phyloP scores from a whole-genome alignment of 2,329 filamentous ascomycete species.

The Alternaria postmessia region DNA sequence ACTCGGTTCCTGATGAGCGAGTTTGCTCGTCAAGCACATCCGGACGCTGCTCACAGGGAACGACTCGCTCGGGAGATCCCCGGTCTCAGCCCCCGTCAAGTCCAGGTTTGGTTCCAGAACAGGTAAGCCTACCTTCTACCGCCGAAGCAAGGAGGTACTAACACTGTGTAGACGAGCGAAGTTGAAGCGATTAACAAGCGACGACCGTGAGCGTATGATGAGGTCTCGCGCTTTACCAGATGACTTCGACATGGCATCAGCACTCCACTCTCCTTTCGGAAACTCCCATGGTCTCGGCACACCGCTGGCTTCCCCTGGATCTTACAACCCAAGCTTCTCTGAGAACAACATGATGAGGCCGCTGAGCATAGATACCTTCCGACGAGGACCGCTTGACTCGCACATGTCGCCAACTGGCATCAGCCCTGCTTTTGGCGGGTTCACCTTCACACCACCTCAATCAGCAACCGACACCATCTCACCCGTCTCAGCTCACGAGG shows the following conservation, averaged over 20 bases:
- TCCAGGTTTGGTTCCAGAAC: slow-evolving; percentile 99
- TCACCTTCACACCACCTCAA: slow-evolving; percentile 68
- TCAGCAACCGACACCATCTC: slow-evolving; percentile 59
- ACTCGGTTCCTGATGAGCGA: slow-evolving; percentile 98
- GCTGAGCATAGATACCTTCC: slow-evolving; percentile 72
- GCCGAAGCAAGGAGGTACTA: slow-evolving; percentile 16
- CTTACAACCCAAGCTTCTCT: slow-evolving; percentile 51
- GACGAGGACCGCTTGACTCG: slow-evolving; percentile 69
- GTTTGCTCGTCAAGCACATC: slow-evolving; percentile 92
- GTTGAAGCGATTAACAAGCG: slow-evolving; percentile 67
- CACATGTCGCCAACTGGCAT: slow-evolving; percentile 73
- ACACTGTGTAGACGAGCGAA: slow-evolving; percentile 62
- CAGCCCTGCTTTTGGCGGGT: slow-evolving; percentile 71
- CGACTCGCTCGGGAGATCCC: slow-evolving; percentile 89
- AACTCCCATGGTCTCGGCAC: slow-evolving; percentile 56
- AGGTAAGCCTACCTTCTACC: slow-evolving; percentile 65
- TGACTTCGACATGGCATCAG: slow-evolving; percentile 67
- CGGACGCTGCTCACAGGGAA: slow-evolving; percentile 89
- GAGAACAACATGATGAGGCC: slow-evolving; percentile 71
- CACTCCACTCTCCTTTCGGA: slow-evolving; percentile 64
- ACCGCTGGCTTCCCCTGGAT: slow-evolving; percentile 57
- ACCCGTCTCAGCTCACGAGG: slow-evolving; percentile 54
- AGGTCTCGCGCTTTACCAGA: slow-evolving; percentile 67
- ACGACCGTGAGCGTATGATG: slow-evolving; percentile 69
- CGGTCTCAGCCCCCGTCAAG: slow-evolving; percentile 87